Evolutionary conservation across 495 filamentous ascomycete species (phyloP).

Genomic region (Astrocystis sublimbata): DNA sequence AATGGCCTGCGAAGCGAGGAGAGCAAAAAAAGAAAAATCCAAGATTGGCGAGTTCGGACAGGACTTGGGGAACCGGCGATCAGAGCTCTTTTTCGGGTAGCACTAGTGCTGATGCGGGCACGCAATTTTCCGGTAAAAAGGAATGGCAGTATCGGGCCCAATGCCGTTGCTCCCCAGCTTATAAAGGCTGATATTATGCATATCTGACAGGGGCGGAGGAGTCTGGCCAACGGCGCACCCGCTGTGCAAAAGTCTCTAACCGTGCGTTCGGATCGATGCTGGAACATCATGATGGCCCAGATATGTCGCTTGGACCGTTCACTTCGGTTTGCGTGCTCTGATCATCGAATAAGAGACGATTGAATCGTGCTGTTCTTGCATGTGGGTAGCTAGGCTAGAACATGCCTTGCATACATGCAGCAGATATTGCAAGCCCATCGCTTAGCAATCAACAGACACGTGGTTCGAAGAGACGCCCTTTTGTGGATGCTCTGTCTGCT

Average conservation of each 20-base stretch:
- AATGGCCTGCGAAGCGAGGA: neutral
- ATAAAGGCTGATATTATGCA: neutral
- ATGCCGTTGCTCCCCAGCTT: neutral
- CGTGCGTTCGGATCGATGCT: neutral
- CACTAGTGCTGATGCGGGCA: neutral
- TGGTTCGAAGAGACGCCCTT: neutral
- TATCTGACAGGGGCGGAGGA: conserved; percentile 1
- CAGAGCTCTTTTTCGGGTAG: conserved; percentile 10
- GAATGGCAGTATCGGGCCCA: conserved; percentile 6
- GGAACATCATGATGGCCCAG: neutral
- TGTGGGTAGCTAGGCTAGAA: conserved; percentile 1
- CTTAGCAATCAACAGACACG: neutral
- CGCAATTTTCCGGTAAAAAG: conserved; percentile 8
- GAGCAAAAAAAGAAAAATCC: neutral
- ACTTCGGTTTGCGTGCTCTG: neutral
- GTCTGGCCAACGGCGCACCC: neutral
- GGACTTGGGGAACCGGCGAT: no score
- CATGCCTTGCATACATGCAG: neutral
- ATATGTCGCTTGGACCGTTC: neutral
- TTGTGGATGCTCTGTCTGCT: neutral
- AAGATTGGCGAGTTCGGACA: conserved; percentile 6
- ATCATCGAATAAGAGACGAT: conserved; percentile 11
- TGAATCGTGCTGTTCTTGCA: conserved; percentile 3
- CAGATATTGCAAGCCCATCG: neutral
- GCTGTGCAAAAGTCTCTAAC: neutral